Base-by-base conservation (phyloP, 495 filamentous ascomycete genomes). In the Massariosphaeria phaeospora region DNA sequence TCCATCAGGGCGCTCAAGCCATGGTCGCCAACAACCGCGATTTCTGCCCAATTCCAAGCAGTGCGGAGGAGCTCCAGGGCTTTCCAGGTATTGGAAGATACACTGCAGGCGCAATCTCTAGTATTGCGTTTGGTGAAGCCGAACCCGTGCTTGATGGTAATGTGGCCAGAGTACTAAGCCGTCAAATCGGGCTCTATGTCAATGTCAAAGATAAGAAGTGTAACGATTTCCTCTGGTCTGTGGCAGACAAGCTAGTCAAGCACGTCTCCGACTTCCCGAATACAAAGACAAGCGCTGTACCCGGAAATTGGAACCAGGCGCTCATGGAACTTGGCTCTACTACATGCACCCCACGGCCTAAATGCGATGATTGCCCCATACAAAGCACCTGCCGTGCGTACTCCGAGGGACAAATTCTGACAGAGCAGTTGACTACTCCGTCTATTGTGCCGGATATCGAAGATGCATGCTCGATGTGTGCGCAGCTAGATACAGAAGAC, bases 241-340 rank as follows among this genome's bases (percentile, higher is more conserved):
- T 44, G n/a, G 57, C 57, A 8, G 50, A 48, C 31, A 17, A 35
- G 0, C 30, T 60, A 10, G 48, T 60, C 33, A 54, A 49, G 34
- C 34, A 48, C 17, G 50, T 55, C 4, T 47, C 49, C 17, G 57
- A 27, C 1, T 34, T n/a, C 12, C 27, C 49, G 13, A 50, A 36
- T 10, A 29, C 4, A 11, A 10, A 33, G 21, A 23, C 26, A 24
- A 60, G 57, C 25, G 21, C 15, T 3, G 24, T 60, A 0, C 57
- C 57, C 3, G 57, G 57, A 1, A 25, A 48, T 25, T 60, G 57
- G 57, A 60, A 60, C 38, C 57, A 60, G 33, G 57, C 57, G 11
- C 48, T 60, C 17, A 60, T 60, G 57, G 57, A 60, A 23, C 43
- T 60, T n/a, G 57, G 57, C 6, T 53, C 57, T 21, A 60, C 57